phyloP scores from a whole-genome alignment of 257 asterid species.

The Nicotiana paniculata region DNA sequence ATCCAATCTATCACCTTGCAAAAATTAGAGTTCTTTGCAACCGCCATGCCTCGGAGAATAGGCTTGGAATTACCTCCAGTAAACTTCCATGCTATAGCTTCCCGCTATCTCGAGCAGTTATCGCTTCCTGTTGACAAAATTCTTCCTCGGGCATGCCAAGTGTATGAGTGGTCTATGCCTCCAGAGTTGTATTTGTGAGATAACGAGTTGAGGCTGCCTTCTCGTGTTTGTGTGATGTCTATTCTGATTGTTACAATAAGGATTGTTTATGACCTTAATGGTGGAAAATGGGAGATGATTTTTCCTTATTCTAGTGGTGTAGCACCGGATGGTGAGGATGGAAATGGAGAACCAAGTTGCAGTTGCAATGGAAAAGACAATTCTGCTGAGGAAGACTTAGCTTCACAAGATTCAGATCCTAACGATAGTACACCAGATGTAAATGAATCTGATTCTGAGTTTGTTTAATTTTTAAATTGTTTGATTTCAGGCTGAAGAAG shows the following conservation, averaged over 20 bases:
- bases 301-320: slow-evolving; percentile 26
- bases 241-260: slow-evolving; percentile 60
- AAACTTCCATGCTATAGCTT: slow-evolving; percentile 59
- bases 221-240: slow-evolving; percentile 65
- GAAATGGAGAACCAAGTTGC: slow-evolving; percentile 11
- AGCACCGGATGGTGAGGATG: slow-evolving; percentile 11
- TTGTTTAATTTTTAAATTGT: background rate
- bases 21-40: slow-evolving; percentile 60
- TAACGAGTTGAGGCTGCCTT: slow-evolving; percentile 48
- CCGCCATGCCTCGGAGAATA: slow-evolving; percentile 47
- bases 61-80: slow-evolving; percentile 64
- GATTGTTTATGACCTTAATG: slow-evolving; percentile 51
- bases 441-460: slow-evolving; percentile 23
- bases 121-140: slow-evolving; percentile 44
- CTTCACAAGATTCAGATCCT: slow-evolving; percentile 18
- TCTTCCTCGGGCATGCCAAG: slow-evolving; percentile 51
- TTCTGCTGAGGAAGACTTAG: slow-evolving; percentile 18
- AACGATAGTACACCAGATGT: slow-evolving; percentile 13
- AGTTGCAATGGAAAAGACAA: background rate
- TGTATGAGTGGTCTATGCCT: slow-evolving; percentile 70
- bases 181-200: slow-evolving; percentile 52
- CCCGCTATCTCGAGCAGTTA: slow-evolving; percentile 45
- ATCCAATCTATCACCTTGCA: slow-evolving; percentile 39
- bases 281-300: slow-evolving; percentile 72
- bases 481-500: slow-evolving; percentile 30